These are phyloP conservation scores for Helotiales sp. DNA, from an alignment of 2,329 filamentous ascomycete genomes.

Conservation along the genomic window DNA sequence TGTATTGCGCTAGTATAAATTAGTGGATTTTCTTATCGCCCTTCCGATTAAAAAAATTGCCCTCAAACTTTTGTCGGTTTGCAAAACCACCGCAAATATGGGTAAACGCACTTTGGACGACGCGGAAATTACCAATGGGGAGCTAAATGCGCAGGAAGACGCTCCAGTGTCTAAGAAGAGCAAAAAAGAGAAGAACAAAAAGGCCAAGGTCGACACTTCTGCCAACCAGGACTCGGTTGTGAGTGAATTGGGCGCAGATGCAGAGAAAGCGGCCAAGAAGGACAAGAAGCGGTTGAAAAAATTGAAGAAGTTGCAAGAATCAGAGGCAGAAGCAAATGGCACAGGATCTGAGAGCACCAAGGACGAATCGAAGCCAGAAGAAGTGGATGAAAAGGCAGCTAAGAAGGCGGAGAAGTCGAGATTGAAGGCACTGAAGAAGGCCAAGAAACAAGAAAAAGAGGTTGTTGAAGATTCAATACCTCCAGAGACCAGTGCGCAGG, in stretches of 20 bases:
- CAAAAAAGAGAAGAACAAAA: conserved; percentile 29
- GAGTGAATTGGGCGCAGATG: conserved; percentile 26
- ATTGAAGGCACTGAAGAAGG: conserved; percentile 35
- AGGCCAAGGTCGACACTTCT: conserved; percentile 24
- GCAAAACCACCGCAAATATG: conserved; percentile 23
- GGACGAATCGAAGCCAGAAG: conserved; percentile 10
- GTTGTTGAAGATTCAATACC: conserved; percentile 22
- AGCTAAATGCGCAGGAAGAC: conserved; percentile 9
- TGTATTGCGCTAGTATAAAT: background rate
- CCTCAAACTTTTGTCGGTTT: conserved; percentile 1
- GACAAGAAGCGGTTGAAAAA: conserved; percentile 43
- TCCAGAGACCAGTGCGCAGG: conserved; percentile 10
- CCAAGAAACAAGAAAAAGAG: conserved; percentile 24
- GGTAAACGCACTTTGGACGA: conserved; percentile 35
- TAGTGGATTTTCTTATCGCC: conserved; percentile 4
- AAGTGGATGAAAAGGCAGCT: conserved; percentile 21
- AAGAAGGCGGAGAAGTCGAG: conserved; percentile 38
- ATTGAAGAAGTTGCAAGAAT: conserved; percentile 30
- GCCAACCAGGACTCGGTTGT: conserved; percentile 18
- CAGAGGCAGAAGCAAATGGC: conserved; percentile 26
- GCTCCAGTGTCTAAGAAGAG: conserved; percentile 30
- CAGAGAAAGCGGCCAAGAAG: conserved; percentile 39
- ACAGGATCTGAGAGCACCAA: conserved; percentile 15
- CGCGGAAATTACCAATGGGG: conserved; percentile 24
- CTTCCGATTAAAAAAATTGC: background rate